Conservation (phyloP, 768 basidiomycete genomes). For the Russula griseocarnosa region DNA sequence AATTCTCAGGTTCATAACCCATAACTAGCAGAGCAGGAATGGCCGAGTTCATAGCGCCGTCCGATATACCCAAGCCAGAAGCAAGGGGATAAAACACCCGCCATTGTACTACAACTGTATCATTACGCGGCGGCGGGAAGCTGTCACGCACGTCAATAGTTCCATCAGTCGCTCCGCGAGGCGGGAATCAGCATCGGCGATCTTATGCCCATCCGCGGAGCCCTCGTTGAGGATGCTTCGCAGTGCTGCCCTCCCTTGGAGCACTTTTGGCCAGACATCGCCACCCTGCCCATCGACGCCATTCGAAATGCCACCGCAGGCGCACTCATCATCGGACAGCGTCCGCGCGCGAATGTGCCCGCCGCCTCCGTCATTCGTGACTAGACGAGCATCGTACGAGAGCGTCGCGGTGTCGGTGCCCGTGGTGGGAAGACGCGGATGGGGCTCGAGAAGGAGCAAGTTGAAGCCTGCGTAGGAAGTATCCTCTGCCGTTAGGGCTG, state of each 20-base stretch:
- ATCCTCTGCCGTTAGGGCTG: slow-evolving; percentile 45
- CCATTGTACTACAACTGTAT: not conserved
- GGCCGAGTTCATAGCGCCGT: too few species aligned
- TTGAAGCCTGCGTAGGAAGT: slow-evolving; percentile 77
- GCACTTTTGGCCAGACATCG: slow-evolving; percentile 71
- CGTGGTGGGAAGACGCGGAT: slow-evolving; percentile 3
- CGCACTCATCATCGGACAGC: slow-evolving; percentile 48
- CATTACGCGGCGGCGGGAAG: not conserved
- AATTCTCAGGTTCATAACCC: not conserved
- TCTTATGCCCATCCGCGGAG: slow-evolving; percentile 22
- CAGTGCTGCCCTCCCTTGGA: slow-evolving; percentile 51
- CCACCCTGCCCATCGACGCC: slow-evolving; percentile 63
- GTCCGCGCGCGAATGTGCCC: slow-evolving; percentile 52
- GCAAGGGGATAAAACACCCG: not conserved
- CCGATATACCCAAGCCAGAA: too few species aligned
- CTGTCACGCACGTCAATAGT: slow-evolving; percentile 59
- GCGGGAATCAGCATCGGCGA: slow-evolving; percentile 48
- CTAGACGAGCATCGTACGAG: slow-evolving; percentile 50
- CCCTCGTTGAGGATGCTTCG: slow-evolving; percentile 38
- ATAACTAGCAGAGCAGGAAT: too few species aligned
- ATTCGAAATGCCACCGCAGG: slow-evolving; percentile 65
- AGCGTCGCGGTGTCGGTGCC: slow-evolving; percentile 29
- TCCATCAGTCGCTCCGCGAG: slow-evolving; percentile 59
- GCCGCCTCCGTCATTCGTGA: slow-evolving; percentile 72
- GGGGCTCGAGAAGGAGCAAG: slow-evolving; percentile 59